These are phyloP conservation scores for Lentinula detonsa DNA, from an alignment of 768 basidiomycete genomes.

Conservation along the genomic window DNA sequence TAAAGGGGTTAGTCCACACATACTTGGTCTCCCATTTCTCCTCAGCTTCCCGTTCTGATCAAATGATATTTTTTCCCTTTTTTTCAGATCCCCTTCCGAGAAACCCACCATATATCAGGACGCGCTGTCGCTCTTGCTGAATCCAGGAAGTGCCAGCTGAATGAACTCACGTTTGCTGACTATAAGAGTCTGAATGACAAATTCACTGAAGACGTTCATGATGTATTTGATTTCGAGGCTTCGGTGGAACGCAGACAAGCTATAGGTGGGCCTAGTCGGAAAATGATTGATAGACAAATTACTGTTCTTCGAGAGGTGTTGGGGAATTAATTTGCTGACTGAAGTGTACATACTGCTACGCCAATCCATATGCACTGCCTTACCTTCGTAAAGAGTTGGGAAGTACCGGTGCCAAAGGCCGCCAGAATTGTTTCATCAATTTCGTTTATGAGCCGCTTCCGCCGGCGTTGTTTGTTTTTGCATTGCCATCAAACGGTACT, in stretches of 20 bases:
- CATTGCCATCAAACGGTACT: constrained; percentile 6
- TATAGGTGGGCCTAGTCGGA: constrained; percentile 85
- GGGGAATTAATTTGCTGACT: constrained; percentile 2
- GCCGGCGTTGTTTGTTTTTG: constrained; percentile 8
- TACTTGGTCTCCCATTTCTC: neutral
- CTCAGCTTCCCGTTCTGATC: neutral
- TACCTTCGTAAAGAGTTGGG: too few relatives aligned
- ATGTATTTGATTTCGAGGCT: constrained; percentile 92
- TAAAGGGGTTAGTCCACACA: constrained; percentile 71
- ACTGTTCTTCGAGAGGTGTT: constrained; percentile 62
- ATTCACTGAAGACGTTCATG: constrained; percentile 77
- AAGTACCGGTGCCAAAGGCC: too few relatives aligned
- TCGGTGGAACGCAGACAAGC: constrained; percentile 90
- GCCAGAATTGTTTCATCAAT: neutral
- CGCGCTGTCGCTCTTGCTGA: constrained; percentile 95
- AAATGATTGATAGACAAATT: constrained; percentile 85
- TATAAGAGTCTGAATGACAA: constrained; percentile 68
- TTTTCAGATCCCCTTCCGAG: constrained; percentile 88
- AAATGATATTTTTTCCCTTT: neutral
- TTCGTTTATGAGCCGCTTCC: neutral
- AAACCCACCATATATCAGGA: constrained; percentile 97
- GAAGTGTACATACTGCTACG: neutral
- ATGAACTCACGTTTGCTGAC: constrained; percentile 75
- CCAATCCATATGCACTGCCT: too few relatives aligned
- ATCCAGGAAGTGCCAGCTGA: constrained; percentile 69